Percentiles rank a stretch among this genome's conserved stretches.
These are phyloP conservation scores for Metarhizium robertsii DNA, from an alignment of 2,329 filamentous ascomycete species.

Conservation along the genomic window DNA sequence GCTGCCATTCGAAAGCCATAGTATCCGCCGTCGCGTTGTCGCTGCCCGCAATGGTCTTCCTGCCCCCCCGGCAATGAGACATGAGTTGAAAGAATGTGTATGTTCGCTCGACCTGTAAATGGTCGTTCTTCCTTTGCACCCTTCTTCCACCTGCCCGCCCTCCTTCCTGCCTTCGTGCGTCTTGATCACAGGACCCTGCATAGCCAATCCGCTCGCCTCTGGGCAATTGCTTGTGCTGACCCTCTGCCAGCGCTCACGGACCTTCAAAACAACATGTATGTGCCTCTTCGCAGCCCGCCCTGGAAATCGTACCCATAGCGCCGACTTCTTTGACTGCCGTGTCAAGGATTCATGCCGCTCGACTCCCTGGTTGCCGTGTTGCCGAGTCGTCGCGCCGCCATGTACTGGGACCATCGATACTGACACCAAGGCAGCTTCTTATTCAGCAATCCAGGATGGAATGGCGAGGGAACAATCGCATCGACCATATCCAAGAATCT, in stretches of 20 bases:
- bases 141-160: not conserved
- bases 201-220: not conserved
- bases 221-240: not conserved
- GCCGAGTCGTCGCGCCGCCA: not conserved
- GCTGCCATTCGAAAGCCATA: not conserved
- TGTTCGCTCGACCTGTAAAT: constrained; percentile 14
- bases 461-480: constrained; percentile 37
- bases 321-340: not conserved
- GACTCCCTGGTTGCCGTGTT: not conserved
- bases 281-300: constrained; percentile 5
- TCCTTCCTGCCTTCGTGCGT: not conserved
- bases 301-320: not conserved
- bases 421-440: constrained; percentile 35
- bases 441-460: constrained; percentile 50
- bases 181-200: not conserved
- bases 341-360: not conserved
- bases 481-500: constrained; percentile 48
- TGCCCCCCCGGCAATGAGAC: constrained; percentile 22
- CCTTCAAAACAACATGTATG: constrained; percentile 42
- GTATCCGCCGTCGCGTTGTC: constrained; percentile 16
- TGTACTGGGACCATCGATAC: not conserved
- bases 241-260: constrained; percentile 33
- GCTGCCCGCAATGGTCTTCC: constrained; percentile 24
- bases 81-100: constrained; percentile 35
- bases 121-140: not conserved